Percentiles rank a stretch among this genome's conserved stretches.
phyloP scores from a whole-genome alignment of 176 grass and related monocot species.

The Areca catechu region DNA sequence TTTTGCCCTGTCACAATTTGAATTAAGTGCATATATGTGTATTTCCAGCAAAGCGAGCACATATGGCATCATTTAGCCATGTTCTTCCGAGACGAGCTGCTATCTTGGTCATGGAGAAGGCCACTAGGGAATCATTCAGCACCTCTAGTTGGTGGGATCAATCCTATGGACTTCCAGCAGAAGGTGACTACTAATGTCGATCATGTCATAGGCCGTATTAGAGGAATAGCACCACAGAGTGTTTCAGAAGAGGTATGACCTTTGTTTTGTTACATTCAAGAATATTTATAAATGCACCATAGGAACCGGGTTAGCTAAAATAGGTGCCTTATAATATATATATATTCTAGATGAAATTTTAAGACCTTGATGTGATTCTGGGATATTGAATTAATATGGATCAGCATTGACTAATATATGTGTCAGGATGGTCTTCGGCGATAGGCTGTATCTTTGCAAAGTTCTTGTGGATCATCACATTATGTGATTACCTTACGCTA shows the following conservation, averaged over 20 bases:
- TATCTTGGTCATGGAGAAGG: constrained; percentile 98
- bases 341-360: no score
- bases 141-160: constrained; percentile 56
- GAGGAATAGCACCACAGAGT: constrained; percentile 71
- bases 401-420: no score
- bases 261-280: not conserved
- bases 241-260: constrained; percentile 76
- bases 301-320: no score
- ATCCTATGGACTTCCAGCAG: constrained; percentile 77
- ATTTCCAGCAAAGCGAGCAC: constrained; percentile 84
- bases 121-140: constrained; percentile 82
- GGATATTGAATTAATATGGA: no score
- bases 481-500: no score
- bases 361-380: no score
- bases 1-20: constrained; percentile 12
- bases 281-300: not conserved
- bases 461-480: no score
- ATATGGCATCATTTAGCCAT: constrained; percentile 99
- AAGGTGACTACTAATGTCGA: constrained; percentile 91
- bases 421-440: no score
- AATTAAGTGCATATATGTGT: not conserved
- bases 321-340: no score
- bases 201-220: constrained; percentile 74
- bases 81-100: constrained; percentile 95
- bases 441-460: no score